phyloP scores from a whole-genome alignment of 371 early-diverging fungal species.

The Mucor circinelloides region DNA sequence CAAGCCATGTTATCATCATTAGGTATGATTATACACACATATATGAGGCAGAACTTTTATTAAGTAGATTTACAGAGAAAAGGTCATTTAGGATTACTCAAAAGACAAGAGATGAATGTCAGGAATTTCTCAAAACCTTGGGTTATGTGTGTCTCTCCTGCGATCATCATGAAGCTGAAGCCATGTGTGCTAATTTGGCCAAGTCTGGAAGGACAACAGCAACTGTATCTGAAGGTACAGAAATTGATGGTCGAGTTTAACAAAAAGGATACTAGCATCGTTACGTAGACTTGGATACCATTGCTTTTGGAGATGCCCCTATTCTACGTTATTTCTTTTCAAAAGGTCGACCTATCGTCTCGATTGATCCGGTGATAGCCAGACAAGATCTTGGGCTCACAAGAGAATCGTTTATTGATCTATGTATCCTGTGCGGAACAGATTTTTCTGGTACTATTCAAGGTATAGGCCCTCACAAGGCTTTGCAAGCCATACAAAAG shows the following conservation, averaged over 20 bases:
- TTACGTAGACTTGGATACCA: slow-evolving; percentile 51
- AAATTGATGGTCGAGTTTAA: slow-evolving; percentile 10
- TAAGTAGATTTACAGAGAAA: slow-evolving; percentile 37
- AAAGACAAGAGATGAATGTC: slow-evolving; percentile 49
- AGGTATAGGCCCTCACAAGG: slow-evolving; percentile 67
- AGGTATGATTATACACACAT: slow-evolving; percentile 19
- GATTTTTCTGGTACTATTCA: slow-evolving; percentile 72
- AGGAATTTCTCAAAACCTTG: slow-evolving; percentile 47
- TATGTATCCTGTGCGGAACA: slow-evolving; percentile 84
- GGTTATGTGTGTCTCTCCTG: slow-evolving; percentile 58
- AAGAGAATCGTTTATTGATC: slow-evolving; percentile 62
- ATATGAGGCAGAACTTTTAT: not conserved
- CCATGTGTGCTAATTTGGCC: slow-evolving; percentile 65
- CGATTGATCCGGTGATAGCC: slow-evolving; percentile 60
- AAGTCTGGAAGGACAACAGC: slow-evolving; percentile 53
- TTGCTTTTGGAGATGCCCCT: slow-evolving; percentile 62
- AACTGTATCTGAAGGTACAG: slow-evolving; percentile 68
- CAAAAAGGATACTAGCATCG: slow-evolving; percentile 3
- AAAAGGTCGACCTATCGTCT: slow-evolving; percentile 39
- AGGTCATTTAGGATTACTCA: slow-evolving; percentile 58
- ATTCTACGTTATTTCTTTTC: slow-evolving; percentile 55
- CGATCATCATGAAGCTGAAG: slow-evolving; percentile 65
- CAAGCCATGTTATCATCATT: slow-evolving; percentile 30
- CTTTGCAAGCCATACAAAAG: slow-evolving; percentile 53
- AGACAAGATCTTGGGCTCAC: slow-evolving; percentile 54